Base-by-base conservation (phyloP, 345 rosid genomes). In the Aethionema arabicum region DNA sequence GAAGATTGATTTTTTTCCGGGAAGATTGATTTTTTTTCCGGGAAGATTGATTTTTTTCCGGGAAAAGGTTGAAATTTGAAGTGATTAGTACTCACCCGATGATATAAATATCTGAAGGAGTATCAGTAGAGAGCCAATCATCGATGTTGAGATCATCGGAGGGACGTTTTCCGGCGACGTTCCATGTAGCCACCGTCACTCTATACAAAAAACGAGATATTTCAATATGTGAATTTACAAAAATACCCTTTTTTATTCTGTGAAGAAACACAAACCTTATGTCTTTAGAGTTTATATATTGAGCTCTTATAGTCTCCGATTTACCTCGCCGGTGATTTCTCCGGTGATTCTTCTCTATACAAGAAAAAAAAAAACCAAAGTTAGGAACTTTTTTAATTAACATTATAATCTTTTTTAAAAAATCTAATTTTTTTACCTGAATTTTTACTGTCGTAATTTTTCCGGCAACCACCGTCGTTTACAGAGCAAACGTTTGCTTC, bases 291-390 rank as follows among this genome's bases (percentile, higher is more conserved):
- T 84, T 87, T 64, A 93, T 90, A 82, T 93, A 90, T 69, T 93
- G 99, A n/a, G 32, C 80, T 52, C 97, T 90, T 70, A 87, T 65
- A 66, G 97, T 93, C 77, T 93, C 99, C 30, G 99, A 93, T 80
- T 85, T 93, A 56, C 99, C 90, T 74, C 99, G 75, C 77, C 85
- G 86, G 76, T 87, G 99, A 67, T 85, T 76, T 14, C 59, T 59
- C 15, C 69, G 67, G 66, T 80, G 76, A 70, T 80, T 78, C 61
- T 65, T 84, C 27, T 13, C 16, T 65, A 59, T 63, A 30, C 56
- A 50, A 54, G 31, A 11, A 45, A 30, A 52, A 41, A 8, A 5
- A 49, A 65, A 16, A 46, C 4, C 11, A 29, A 14, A 41, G 13
- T 42, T 50, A 41, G 8, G 13, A 37, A 8, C n/a, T 50, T 5